These are phyloP conservation scores for Aeminium ludgeri DNA, from an alignment of 495 filamentous ascomycete genomes.

Conservation along the genomic window DNA sequence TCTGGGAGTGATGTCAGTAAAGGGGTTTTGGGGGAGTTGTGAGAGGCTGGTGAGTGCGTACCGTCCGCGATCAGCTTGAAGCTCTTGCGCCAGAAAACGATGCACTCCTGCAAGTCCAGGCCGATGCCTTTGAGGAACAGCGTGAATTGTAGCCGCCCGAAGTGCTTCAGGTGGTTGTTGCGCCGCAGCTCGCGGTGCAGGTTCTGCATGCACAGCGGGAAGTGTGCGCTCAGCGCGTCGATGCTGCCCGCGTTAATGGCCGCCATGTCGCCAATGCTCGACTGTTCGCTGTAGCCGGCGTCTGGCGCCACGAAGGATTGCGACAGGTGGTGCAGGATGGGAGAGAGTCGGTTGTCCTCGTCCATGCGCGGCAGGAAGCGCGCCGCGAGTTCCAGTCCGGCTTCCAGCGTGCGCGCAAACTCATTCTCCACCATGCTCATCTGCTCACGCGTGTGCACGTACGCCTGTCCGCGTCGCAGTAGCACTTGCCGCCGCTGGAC, in stretches of 20 bases:
- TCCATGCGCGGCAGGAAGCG: constrained; percentile 82
- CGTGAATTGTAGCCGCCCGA: constrained; percentile 83
- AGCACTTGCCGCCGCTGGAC: constrained; percentile 66
- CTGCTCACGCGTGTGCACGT: constrained; percentile 76
- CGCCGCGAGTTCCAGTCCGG: constrained; percentile 69
- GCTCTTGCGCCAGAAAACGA: constrained; percentile 79
- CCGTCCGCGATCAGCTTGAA: constrained; percentile 82
- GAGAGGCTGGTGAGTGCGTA: constrained; percentile 34
- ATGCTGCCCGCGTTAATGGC: constrained; percentile 62
- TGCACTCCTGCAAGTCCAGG: constrained; percentile 72
- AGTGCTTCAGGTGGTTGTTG: constrained; percentile 83
- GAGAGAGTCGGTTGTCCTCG: constrained; percentile 88
- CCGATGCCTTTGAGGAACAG: constrained; percentile 97
- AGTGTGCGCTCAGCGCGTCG: constrained; percentile 67
- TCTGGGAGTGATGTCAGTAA: constrained; percentile 5
- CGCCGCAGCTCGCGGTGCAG: constrained; percentile 69
- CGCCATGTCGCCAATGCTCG: constrained; percentile 39
- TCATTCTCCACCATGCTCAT: constrained; percentile 74
- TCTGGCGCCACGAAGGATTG: constrained; percentile 88
- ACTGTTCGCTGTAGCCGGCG: constrained; percentile 47
- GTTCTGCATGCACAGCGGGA: constrained; percentile 88
- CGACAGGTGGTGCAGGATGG: constrained; percentile 81
- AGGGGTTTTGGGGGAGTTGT: neutral
- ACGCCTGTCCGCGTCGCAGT: constrained; percentile 68
- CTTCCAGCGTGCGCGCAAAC: constrained; percentile 61